Base-by-base conservation (phyloP, 345 rosid species). In the Arabis alpina region DNA sequence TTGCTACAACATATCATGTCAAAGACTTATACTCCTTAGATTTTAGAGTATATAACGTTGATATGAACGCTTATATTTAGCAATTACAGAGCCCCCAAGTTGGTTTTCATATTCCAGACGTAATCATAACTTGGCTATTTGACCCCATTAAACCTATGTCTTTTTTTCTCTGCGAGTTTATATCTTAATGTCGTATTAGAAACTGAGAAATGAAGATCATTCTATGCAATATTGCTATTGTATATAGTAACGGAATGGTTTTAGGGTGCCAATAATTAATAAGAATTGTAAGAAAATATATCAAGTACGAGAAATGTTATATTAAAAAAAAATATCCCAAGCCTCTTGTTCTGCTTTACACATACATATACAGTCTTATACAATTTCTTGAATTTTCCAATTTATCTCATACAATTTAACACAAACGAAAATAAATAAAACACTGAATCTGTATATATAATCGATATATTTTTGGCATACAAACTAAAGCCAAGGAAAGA, bases 401-500 rank as follows among this genome's bases (percentile, higher is more conserved):
- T 30, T 15, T 44, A 4, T 14, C 44, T 63, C 67, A 16, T 50
- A 50, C 36, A 41, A 37, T 32, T 61, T 32, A 3, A 5, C 36
- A 19, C 37, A 34, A 25, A 10, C 32, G 2, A 11, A 47, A 15
- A 4, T 8, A n/a, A 12, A 44, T 8, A 60, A 61, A 42, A 41
- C 15, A 5, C 61, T 12, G 49, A 49, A 19, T 55, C 25, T 9
- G 66, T 28, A 40, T 24, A 62, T 39, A 28, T 24, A 72, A 55
- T 15, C 39, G 51, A 56, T 50, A 49, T n/a, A 73, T 19, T 57
- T 65, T 49, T 57, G 59, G 57, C 60, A 52, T 51, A 30, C 77
- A 57, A 73, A 19, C 23, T 19, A 19, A 19, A 65, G 32, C 49
- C 13, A 72, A 56, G 53, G 40, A 73, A 51, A 49, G 39, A 58